These are phyloP conservation scores for Digitaria exilis DNA, from an alignment of 202 grass and related monocot genomes.

Conservation along the genomic window DNA sequence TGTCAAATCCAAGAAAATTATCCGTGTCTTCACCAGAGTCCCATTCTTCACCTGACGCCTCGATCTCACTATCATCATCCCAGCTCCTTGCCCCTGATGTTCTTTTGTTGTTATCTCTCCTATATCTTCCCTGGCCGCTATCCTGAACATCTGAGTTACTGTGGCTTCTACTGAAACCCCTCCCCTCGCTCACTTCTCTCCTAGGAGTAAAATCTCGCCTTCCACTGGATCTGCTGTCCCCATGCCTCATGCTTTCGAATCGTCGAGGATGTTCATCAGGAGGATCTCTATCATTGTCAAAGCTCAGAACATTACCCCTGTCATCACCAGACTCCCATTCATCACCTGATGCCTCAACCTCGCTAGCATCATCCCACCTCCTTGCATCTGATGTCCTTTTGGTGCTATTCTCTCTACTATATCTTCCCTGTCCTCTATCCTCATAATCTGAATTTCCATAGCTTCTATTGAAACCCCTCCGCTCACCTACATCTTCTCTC, in stretches of 20 bases:
- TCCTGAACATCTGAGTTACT: conserved; percentile 53
- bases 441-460: conserved; percentile 55
- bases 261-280: conserved; percentile 46
- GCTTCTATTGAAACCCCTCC: conserved; percentile 51
- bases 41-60: conserved; percentile 58
- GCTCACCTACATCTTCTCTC: conserved; percentile 51
- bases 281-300: conserved; percentile 28
- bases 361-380: conserved; percentile 52
- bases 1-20: conserved; percentile 20
- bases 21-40: conserved; percentile 46
- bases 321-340: conserved; percentile 61
- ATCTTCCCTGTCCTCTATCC: conserved; percentile 51
- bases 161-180: conserved; percentile 51
- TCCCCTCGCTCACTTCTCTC: conserved; percentile 51
- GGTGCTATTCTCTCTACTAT: conserved; percentile 33
- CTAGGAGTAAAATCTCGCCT: conserved; percentile 39
- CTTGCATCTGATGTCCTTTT: conserved; percentile 36
- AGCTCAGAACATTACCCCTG: conserved; percentile 25
- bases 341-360: conserved; percentile 54
- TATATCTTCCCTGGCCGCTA: conserved; percentile 50
- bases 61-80: conserved; percentile 45
- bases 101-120: conserved; percentile 35
- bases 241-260: conserved; percentile 33
- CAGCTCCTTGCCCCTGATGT: conserved; percentile 41
- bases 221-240: conserved; percentile 19